Evolutionary conservation across 1,139 yeast genomes (phyloP).

Genomic region (Hanseniaspora sp.): DNA sequence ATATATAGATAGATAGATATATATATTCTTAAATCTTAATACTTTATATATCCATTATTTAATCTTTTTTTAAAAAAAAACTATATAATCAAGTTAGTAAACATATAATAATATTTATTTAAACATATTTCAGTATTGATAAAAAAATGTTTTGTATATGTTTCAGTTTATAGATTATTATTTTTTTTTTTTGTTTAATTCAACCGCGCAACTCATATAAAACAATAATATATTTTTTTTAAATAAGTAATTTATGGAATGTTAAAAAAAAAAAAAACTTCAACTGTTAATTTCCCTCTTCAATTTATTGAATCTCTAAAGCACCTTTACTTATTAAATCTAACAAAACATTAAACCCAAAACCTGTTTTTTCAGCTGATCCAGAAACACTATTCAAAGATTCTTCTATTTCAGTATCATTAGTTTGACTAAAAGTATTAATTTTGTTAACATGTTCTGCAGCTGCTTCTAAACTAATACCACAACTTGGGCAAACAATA

Average conservation of each 20-base stretch:
- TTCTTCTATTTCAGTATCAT: conserved; percentile 59
- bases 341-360: conserved; percentile 59
- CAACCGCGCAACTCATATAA: not conserved
- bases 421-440: conserved; percentile 5
- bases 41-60: too few relatives aligned
- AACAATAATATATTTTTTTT: not conserved
- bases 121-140: too few relatives aligned
- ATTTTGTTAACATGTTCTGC: conserved; percentile 17
- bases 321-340: conserved; percentile 85
- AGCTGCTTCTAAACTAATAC: conserved; percentile 12
- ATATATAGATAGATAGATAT: too few relatives aligned
- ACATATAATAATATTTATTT: too few relatives aligned
- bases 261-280: too few relatives aligned
- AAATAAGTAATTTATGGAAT: too few relatives aligned
- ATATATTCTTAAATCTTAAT: not conserved
- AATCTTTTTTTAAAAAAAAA: too few relatives aligned
- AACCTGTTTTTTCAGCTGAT: conserved; percentile 52
- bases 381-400: conserved; percentile 45
- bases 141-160: not conserved
- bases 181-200: not conserved
- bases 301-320: conserved; percentile 37
- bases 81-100: too few relatives aligned
- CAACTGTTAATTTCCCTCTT: not conserved
- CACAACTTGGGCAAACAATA: conserved; percentile 20
- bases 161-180: not conserved